Evolutionary conservation across 2,329 filamentous ascomycete species (phyloP), one percentile per base, ranked within the genome.

Genomic region (Talaromyces rugulosus): DNA sequence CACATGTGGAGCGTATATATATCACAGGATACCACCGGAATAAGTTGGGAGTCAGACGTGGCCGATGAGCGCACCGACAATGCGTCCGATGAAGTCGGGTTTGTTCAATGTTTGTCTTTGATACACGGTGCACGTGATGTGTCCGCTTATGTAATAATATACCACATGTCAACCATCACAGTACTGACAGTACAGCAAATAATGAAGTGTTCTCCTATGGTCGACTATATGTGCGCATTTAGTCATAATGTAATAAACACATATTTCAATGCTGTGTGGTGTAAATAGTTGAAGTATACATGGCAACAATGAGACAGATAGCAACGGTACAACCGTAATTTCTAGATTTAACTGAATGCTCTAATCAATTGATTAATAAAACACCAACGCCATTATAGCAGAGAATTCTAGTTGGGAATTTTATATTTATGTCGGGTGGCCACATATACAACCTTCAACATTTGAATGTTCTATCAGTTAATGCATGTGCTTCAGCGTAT

Each of bases 141-240:
- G 14, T 55, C 5, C 28, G 54, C 31, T 56, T 56, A 56, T 56
- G 54, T 56, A 56, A 56, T 56, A 11, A 23, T n/a, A 36, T 56
- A 31, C 50, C 50, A 2, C 14, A 8, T 53, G 27, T 53, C 12
- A 31, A 18, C 7, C 18, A 18, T 23, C 18, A 27, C 44, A 27
- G 5, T 12, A 18, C 18, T 33, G 34, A 23, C 23, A 36, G 16
- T 40, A 3, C 36, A n/a, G 16, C 34, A n/a, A 40, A 5, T n/a
- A 8, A 33, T 33, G 8, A 33, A 33, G n/a, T 40, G 8, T 36
- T 40, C 14, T 40, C 16, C 12, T 40, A 3, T 3, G 6, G n/a
- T 40, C 7, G 14, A 5, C 6, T 16, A 40, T 40, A 7, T 16
- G 7, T 40, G 16, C n/a, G 5, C 36, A n/a, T 40, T 40, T 5